phyloP scores from a whole-genome alignment of 2,329 filamentous ascomycete genomes.

The Fusarium sp. region DNA sequence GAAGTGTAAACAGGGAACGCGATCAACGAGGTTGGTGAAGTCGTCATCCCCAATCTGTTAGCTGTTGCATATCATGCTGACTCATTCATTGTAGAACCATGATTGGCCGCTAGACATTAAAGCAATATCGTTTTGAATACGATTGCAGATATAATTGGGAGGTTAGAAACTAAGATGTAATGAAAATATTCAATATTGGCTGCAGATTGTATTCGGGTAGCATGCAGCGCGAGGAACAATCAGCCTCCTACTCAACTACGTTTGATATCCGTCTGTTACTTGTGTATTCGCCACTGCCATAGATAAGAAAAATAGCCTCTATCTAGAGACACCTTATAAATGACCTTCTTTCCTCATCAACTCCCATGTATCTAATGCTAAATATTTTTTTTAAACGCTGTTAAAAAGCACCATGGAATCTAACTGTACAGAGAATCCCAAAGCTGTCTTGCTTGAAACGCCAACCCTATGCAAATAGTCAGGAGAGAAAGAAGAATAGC shows the following conservation, averaged over 20 bases:
- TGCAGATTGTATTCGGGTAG: not conserved
- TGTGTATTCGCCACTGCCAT: not conserved
- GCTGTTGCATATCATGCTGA: slow-evolving; percentile 9
- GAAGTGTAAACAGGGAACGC: not conserved
- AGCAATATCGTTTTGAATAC: not conserved
- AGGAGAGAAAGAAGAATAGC: slow-evolving; percentile 1
- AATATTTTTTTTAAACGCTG: not conserved
- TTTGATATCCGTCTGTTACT: not conserved
- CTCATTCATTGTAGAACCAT: not conserved
- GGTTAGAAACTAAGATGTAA: not conserved
- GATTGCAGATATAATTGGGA: not conserved
- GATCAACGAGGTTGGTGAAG: not conserved
- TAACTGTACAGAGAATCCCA: slow-evolving; percentile 15
- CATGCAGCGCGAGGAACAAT: not conserved
- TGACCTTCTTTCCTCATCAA: not conserved
- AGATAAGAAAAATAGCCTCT: not conserved
- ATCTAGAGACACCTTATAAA: slow-evolving; percentile 1
- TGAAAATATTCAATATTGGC: not conserved
- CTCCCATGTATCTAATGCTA: slow-evolving; percentile 1
- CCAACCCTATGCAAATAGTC: slow-evolving; percentile 38
- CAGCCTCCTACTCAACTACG: not conserved
- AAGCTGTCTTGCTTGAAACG: slow-evolving; percentile 28
- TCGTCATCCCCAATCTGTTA: slow-evolving; percentile 5
- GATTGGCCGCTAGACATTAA: not conserved
- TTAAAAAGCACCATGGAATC: slow-evolving; percentile 15